A percentile compares a stretch with the other conserved stretches of the same genome.
phyloP scores from a whole-genome alignment of 495 filamentous ascomycete genomes.

The Tuber melanosporum region DNA sequence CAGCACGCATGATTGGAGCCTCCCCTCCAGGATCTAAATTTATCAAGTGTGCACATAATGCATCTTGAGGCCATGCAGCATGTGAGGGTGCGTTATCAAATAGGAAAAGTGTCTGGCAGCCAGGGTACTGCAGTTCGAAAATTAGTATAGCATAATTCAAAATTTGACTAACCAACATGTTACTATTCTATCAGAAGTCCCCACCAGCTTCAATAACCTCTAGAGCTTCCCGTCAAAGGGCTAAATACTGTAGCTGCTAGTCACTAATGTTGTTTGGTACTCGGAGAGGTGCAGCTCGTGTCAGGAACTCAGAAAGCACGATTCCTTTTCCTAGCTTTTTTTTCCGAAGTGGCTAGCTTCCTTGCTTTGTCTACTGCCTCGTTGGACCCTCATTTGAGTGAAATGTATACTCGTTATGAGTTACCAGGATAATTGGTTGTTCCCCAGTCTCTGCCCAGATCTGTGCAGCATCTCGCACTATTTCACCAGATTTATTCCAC shows the following conservation, averaged over 20 bases:
- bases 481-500: not conserved
- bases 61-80: not conserved
- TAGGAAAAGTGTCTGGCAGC: conserved; percentile 1
- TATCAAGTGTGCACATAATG: not conserved
- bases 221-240: not conserved
- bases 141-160: conserved; percentile 11
- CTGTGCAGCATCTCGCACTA: not conserved
- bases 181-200: conserved; percentile 1
- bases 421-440: not conserved
- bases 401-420: conserved; percentile 7
- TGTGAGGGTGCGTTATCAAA: conserved; percentile 8
- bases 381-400: conserved; percentile 4
- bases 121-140: conserved; percentile 3
- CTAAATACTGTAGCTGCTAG: not conserved
- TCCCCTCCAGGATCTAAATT: not conserved
- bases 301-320: not conserved
- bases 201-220: conserved; percentile 3
- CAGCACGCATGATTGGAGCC: conserved; percentile 4
- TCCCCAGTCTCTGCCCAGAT: not conserved
- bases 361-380: not conserved
- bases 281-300: not conserved
- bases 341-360: no score
- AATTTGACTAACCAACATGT: conserved; percentile 2
- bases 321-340: not conserved
- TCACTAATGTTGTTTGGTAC: not conserved